phyloP scores from a whole-genome alignment of 2,329 filamentous ascomycete genomes.

The Pseudocercospora macadamiae region DNA sequence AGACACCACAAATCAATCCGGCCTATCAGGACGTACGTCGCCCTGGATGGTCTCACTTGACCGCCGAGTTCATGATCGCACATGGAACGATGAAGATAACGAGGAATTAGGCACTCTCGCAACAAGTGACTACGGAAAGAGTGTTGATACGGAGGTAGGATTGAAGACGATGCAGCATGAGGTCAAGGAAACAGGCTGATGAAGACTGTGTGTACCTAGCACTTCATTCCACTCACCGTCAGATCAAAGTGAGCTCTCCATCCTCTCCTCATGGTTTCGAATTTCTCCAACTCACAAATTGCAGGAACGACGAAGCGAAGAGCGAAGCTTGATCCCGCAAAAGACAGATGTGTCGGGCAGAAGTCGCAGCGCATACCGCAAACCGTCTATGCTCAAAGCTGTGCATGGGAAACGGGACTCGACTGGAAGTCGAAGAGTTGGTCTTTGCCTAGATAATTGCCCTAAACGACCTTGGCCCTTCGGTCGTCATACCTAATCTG shows the following conservation, averaged over 20 bases:
- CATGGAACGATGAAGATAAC: constrained; percentile 9
- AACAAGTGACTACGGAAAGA: constrained; percentile 9
- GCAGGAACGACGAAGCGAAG: constrained; percentile 2
- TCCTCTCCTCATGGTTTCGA: not conserved
- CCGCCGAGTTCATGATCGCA: constrained; percentile 2
- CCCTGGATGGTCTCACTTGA: constrained; percentile 12
- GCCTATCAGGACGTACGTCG: constrained; percentile 19
- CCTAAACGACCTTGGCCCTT: too few relatives aligned
- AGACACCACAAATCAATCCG: constrained; percentile 8
- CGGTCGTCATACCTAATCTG: too few relatives aligned
- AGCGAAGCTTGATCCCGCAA: not conserved
- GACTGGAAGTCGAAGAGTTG: too few relatives aligned
- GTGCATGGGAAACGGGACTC: not conserved
- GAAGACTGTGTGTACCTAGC: not conserved
- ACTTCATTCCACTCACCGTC: not conserved
- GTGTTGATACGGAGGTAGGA: constrained; percentile 17
- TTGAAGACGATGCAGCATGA: not conserved
- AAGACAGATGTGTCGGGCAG: not conserved
- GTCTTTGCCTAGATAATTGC: too few relatives aligned
- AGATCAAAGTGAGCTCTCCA: not conserved
- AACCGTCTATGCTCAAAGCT: not conserved
- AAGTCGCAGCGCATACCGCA: not conserved
- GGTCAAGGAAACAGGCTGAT: not conserved
- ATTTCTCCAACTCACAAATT: not conserved
- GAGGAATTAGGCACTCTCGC: constrained; percentile 16